Conservation (phyloP, 768 basidiomycete genomes). For the Phaeotremella fagi region DNA sequence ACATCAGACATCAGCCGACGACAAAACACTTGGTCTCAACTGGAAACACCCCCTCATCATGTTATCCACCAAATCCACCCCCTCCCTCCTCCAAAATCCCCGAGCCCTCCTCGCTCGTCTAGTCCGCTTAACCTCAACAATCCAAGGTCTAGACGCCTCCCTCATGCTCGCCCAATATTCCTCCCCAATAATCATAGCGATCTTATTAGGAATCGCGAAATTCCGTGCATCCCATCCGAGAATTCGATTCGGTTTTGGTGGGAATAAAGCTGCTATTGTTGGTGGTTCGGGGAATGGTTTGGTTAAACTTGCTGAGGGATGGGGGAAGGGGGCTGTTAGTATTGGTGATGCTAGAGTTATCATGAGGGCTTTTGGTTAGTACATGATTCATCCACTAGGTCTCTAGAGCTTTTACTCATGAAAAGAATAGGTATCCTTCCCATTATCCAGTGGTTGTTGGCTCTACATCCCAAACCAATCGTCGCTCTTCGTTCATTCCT, state of each 20-base stretch:
- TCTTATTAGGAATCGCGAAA: constrained; percentile 30
- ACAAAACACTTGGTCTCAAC: background rate
- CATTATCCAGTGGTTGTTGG: constrained; percentile 21
- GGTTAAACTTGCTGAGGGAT: constrained; percentile 24
- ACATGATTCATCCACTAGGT: background rate
- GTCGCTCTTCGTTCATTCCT: constrained; percentile 17
- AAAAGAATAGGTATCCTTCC: constrained; percentile 23
- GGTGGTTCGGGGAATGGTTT: constrained; percentile 13
- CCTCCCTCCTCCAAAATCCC: background rate
- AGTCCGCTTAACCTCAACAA: constrained; percentile 28
- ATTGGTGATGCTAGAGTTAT: constrained; percentile 43
- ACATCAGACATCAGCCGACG: too few species aligned
- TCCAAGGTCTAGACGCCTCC: constrained; percentile 42
- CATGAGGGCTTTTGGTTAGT: constrained; percentile 44
- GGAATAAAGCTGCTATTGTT: background rate
- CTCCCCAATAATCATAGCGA: constrained; percentile 37
- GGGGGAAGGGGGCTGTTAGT: constrained; percentile 26
- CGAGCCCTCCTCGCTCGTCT: constrained; percentile 16
- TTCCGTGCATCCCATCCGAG: constrained; percentile 14
- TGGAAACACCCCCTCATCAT: background rate
- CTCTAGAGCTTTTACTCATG: background rate
- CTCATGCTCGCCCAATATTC: constrained; percentile 46
- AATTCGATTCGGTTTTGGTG: background rate
- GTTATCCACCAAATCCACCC: background rate
- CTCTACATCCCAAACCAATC: constrained; percentile 32